phyloP scores from a whole-genome alignment of 805 yeast species.

The Millerozyma miso region DNA sequence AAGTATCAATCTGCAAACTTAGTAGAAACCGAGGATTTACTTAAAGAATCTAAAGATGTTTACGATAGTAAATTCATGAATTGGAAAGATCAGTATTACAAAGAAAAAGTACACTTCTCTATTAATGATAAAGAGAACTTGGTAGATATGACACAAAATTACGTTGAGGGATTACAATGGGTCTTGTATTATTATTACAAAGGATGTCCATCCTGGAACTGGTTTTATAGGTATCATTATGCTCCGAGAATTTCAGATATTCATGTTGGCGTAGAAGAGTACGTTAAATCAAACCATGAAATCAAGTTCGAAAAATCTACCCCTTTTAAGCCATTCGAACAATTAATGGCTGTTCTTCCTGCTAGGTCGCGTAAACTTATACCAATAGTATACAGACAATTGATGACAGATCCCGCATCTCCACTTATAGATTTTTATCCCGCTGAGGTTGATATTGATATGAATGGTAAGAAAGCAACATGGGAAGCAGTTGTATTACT shows the following conservation, averaged over 20 bases:
- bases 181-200: conserved; percentile 85
- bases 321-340: conserved; percentile 92
- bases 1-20: conserved; percentile 61
- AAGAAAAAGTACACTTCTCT: conserved; percentile 70
- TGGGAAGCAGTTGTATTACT: conserved; percentile 98
- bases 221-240: conserved; percentile 89
- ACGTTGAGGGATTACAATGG: conserved; percentile 96
- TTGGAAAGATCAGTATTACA: conserved; percentile 88
- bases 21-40: conserved; percentile 54
- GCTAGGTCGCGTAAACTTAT: conserved; percentile 80
- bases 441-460: conserved; percentile 76
- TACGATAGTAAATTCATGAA: conserved; percentile 69
- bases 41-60: conserved; percentile 48
- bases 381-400: conserved; percentile 70
- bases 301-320: conserved; percentile 57
- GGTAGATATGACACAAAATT: conserved; percentile 66
- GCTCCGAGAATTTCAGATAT: conserved; percentile 93
- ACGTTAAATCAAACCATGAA: conserved; percentile 24
- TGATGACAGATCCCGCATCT: conserved; percentile 82
- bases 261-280: conserved; percentile 61
- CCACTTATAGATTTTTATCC: conserved; percentile 93
- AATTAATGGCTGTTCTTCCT: conserved; percentile 95
- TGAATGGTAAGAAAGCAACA: conserved; percentile 90
- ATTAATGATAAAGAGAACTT: conserved; percentile 57
- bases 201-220: conserved; percentile 93